Evolutionary conservation across 169 alveolate genomes (phyloP), one percentile per base, ranked within the genome.

Genomic region (Perkinsus olseni): DNA sequence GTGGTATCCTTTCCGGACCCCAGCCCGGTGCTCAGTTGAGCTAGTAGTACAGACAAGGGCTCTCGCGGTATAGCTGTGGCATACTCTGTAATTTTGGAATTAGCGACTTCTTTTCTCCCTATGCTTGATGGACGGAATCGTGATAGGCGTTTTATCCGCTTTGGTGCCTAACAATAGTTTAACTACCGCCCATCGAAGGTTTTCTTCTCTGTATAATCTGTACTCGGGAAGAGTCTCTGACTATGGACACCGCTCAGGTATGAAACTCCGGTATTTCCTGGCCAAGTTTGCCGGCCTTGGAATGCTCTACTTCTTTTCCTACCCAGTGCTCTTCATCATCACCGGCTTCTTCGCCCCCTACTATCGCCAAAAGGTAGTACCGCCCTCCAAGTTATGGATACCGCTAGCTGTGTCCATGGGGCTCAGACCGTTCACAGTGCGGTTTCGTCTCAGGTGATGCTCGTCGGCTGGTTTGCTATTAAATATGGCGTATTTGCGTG

Each of bases 251-350:
- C 31, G 4, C 13, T 62, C 31, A 62, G 82, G 82, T 62, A 62
- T 62, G 82, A 62, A 62, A 28, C 82, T 62, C 17, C 82, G 82
- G 31, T 62, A 62, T 24, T 62, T 62, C 34, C 82, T 62, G 28
- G 82, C 82, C 13, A 62, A 62, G 31, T 62, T 62, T 62, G 82
- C 82, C 34, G 82, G 82, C 34, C 82, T 62, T 4, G 82, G 82
- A 24, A 62, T 62, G 82, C 38, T 91, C 74, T 91, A 91, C 74
- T 91, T 91, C 50, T 38, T 91, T 36, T 91, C 92, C 38, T 91
- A 38, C 37, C 92, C 92, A 31, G 36, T n/a, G 37, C 38, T 91
- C 38, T 91, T 91, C 92, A 20, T 38, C 10, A 40, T 91, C n/a
- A 39, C 51, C 50, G 39, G 74, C 21, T 38, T 91, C n/a, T 91